Evolutionary conservation across 208 protist species (phyloP), one percentile per base, ranked within the genome.

Genomic region (Leishmania martiniquensis): DNA sequence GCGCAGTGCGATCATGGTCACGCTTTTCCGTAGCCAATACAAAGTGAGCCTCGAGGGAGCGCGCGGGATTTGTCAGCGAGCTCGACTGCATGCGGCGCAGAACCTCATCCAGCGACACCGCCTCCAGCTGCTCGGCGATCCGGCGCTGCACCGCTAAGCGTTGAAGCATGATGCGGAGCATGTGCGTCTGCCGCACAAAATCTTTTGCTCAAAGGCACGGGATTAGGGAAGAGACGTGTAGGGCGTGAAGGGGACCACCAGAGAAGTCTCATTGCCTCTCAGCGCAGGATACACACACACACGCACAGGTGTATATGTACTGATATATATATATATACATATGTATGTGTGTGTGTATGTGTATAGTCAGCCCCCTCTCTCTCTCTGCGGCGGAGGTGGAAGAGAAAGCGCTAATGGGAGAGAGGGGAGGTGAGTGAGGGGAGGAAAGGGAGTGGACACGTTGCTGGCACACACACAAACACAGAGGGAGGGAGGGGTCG

Each of bases 21-120:
- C 6, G 22, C 34, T 17, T 5, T 17, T 52, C 59, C 32, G 62
- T 71, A 15, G 68, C 66, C 1, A 85, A 17, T 4, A 68, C 67
- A 80, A 96, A 96, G 81, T 96, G 92, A 0, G 89, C 87, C 67
- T 90, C 88, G 9, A 96, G 87, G 10, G 85, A 89, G 45, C 92
- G 89, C 9, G 90, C 77, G 0, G 83, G 84, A 55, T 96, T 93
- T 32, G 80, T 83, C 45, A 88, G 77, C 0, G 92, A 93, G 77
- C 86, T 91, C 4, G 92, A 96, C 77, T 96, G 92, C 82, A 96
- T 85, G 32, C 92, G 89, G 4, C 92, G 89, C 13, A 96, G 84
- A n/a, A 96, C 65, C 15, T 89, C 85, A 60, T 94, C 89, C 51
- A 96, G 82, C 22, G 92, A 77, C 42, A 95, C 81, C 34, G 63